Evolutionary conservation across 148 eudicot species (phyloP), one percentile per base, ranked within the genome.

Genomic region (Nepenthes mirabilis): DNA sequence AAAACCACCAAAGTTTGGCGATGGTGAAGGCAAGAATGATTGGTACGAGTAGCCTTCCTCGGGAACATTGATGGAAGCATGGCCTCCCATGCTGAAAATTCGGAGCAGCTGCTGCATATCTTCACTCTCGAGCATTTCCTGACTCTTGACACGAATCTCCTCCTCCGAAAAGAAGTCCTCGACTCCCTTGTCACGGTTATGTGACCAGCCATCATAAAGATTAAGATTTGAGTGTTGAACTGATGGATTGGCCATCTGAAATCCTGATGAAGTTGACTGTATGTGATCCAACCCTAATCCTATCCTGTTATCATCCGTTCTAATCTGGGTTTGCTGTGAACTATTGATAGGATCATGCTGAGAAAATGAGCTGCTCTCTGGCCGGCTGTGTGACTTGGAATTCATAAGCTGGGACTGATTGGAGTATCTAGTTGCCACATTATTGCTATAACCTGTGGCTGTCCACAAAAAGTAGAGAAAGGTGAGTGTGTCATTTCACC

Each of bases 61-160:
- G 0, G 85, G 70, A 65, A 73, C 75, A 43, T 68, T 70, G 55
- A 67, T 68, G 23, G 80, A 62, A 13, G 65, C 67, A 33, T 82
- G 78, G 36, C 80, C 83, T 55, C 86, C 86, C 88, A 86, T 79
- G 69, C 88, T 90, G 75, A 86, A 83, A 47, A 86, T 79, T 51
- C 95, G 72, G 52, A 90, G 86, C 61, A 90, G 72, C 63, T 90
- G 95, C 68, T 86, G 97, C 97, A 90, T 90, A 62, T 90, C 97
- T 61, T 90, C 95, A 47, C 83, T 90, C 78, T 82, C 97, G 23
- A 90, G 97, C 70, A 90, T 76, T 63, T 86, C 97, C 37, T 86
- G 84, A 66, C 97, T 90, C 69, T 82, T 79, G 43, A 76, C 57
- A n/a, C 97, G 94, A 56, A 90, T 90, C 52, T 90, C 97, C 35